Percentiles rank a stretch among this genome's conserved stretches.
Conservation (phyloP, 805 yeast genomes). For the Limtongia smithiae region DNA sequence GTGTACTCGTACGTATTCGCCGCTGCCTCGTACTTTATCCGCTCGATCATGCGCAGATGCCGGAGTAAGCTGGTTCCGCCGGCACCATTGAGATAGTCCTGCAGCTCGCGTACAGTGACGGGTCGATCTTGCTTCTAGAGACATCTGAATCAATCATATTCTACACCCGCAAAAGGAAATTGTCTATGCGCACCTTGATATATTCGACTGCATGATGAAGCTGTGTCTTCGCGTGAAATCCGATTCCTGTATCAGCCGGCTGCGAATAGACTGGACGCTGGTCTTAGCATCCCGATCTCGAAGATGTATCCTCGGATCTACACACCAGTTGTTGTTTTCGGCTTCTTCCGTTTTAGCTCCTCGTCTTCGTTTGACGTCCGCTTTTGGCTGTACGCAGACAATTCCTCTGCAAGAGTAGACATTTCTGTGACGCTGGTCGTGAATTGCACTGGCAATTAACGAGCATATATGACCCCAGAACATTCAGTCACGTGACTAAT, state of each 20-base stretch:
- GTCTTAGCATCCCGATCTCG: neutral
- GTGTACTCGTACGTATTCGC: constrained; percentile 75
- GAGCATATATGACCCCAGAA: too few species aligned
- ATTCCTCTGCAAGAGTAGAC: constrained; percentile 49
- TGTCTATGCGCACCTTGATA: constrained; percentile 49
- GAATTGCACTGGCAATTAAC: too few species aligned
- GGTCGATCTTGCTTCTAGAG: constrained; percentile 55
- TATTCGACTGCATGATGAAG: constrained; percentile 88
- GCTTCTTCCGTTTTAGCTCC: constrained; percentile 17
- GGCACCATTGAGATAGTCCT: constrained; percentile 59
- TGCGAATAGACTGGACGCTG: constrained; percentile 33
- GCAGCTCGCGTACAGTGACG: constrained; percentile 60
- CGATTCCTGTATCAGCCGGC: constrained; percentile 43
- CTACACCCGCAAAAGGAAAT: constrained; percentile 10
- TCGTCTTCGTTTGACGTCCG: constrained; percentile 40
- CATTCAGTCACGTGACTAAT: too few species aligned
- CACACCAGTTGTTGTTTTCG: constrained; percentile 21
- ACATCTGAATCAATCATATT: neutral
- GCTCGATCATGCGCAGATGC: constrained; percentile 67
- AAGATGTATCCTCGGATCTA: neutral
- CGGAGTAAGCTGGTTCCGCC: constrained; percentile 66
- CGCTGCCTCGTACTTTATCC: constrained; percentile 64
- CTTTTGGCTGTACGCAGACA: constrained; percentile 62
- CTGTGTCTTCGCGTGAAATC: constrained; percentile 73
- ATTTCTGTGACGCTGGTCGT: too few species aligned